A percentile compares a stretch with the other conserved stretches of the same genome.
Conservation (phyloP, 768 basidiomycete genomes). For the Russula vinacea region DNA sequence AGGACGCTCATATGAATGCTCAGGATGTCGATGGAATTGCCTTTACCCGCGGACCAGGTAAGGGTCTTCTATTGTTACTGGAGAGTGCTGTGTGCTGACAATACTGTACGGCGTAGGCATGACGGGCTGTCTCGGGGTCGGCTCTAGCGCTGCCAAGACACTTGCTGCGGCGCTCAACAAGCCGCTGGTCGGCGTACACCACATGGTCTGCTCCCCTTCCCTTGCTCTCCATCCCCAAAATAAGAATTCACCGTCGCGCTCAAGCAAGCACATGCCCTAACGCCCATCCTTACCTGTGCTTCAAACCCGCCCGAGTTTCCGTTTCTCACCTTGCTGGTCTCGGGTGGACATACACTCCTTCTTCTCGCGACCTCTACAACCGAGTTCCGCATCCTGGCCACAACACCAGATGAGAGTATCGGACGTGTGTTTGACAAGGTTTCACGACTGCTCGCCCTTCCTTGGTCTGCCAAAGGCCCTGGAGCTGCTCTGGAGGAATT, state of each 20-base stretch:
- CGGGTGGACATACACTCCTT: slow-evolving; percentile 92
- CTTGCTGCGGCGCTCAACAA: slow-evolving; percentile 75
- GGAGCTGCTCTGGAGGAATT: slow-evolving; percentile 82
- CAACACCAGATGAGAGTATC: slow-evolving; percentile 70
- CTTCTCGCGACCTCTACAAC: slow-evolving; percentile 62
- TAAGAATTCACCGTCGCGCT: slow-evolving; percentile 12
- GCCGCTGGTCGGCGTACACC: slow-evolving; percentile 87
- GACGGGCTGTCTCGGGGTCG: slow-evolving; percentile 74
- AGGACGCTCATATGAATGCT: slow-evolving; percentile 56
- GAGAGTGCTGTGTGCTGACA: background rate
- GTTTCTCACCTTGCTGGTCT: slow-evolving; percentile 83
- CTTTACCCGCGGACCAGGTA: slow-evolving; percentile 85
- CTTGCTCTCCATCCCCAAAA: background rate
- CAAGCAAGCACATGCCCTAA: slow-evolving; percentile 84
- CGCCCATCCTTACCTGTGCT: slow-evolving; percentile 31
- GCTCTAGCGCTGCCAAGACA: slow-evolving; percentile 78
- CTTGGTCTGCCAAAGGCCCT: slow-evolving; percentile 60
- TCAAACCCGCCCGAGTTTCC: slow-evolving; percentile 59
- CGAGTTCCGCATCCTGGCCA: slow-evolving; percentile 67
- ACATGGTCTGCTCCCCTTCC: slow-evolving; percentile 66
- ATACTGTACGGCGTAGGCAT: slow-evolving; percentile 50
- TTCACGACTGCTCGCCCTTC: slow-evolving; percentile 62
- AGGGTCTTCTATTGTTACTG: too few species aligned
- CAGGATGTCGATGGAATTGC: slow-evolving; percentile 81
- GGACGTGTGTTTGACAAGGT: slow-evolving; percentile 85